Percentiles rank a stretch among this genome's conserved stretches.
Evolutionary conservation across 306 rosid genomes (phyloP).

Genomic region (Delonix regia): DNA sequence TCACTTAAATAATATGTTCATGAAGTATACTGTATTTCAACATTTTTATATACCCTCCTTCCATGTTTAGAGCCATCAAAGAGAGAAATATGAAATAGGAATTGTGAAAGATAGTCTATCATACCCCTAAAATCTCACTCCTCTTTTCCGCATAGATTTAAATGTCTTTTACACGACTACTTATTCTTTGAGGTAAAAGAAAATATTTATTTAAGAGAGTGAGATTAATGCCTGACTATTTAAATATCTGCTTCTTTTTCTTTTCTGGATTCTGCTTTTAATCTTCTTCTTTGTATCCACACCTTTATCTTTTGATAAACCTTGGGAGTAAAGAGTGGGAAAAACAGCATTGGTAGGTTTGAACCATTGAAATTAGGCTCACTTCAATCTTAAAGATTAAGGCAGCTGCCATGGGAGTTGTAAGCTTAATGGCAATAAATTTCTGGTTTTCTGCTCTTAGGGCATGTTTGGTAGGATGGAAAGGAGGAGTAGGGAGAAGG

Average conservation of each 20-base stretch:
- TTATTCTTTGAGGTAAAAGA: neutral
- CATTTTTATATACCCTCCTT: neutral
- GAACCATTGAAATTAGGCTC: neutral
- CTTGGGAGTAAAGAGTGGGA: neutral
- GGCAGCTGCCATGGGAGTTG: too few species aligned
- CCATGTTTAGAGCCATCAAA: neutral
- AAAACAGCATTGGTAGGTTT: neutral
- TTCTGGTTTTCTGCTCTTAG: too few species aligned
- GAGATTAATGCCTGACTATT: neutral
- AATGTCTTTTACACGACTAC: neutral
- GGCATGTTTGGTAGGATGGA: too few species aligned
- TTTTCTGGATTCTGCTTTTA: neutral
- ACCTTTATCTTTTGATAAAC: neutral
- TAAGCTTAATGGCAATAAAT: too few species aligned
- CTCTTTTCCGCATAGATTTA: neutral
- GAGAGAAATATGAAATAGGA: conserved; percentile 11
- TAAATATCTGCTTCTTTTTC: neutral
- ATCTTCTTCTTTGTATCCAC: neutral
- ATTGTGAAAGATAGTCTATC: conserved; percentile 1
- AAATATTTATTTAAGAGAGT: conserved; percentile 3
- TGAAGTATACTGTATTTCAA: conserved; percentile 10
- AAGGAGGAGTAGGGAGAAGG: too few species aligned
- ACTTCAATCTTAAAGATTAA: neutral
- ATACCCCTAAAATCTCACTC: conserved; percentile 2
- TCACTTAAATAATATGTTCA: neutral